These are phyloP conservation scores for Pterocarpus macrocarpus DNA, from an alignment of 306 rosid genomes.

Conservation along the genomic window DNA sequence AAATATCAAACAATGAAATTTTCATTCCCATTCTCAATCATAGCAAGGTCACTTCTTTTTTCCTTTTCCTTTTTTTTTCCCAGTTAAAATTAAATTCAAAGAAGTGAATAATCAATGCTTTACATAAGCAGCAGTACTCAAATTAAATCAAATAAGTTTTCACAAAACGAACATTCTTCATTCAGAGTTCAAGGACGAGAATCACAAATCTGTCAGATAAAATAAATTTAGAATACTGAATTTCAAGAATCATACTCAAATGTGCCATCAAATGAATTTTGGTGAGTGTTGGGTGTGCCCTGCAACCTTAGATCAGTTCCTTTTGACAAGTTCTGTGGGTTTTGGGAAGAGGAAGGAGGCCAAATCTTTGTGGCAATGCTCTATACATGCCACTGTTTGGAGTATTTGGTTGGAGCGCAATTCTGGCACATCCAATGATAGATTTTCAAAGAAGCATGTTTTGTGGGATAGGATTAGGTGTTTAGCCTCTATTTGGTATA, in stretches of 20 bases:
- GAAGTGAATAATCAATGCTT: background rate
- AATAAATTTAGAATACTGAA: background rate
- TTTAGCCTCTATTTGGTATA: too few species aligned
- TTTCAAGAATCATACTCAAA: constrained; percentile 7
- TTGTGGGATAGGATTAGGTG: too few species aligned
- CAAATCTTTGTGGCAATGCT: too few species aligned
- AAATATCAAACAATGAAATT: constrained; percentile 14
- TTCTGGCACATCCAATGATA: too few species aligned
- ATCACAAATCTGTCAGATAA: background rate
- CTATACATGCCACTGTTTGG: too few species aligned
- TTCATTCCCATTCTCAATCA: background rate
- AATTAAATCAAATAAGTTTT: constrained; percentile 20
- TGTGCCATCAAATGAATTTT: background rate
- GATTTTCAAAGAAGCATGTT: too few species aligned
- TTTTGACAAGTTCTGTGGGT: too few species aligned
- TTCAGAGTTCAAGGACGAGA: background rate
- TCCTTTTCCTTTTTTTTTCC: background rate
- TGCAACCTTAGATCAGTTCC: too few species aligned
- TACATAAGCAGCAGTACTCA: background rate
- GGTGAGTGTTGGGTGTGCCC: too few species aligned
- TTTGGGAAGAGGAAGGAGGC: too few species aligned
- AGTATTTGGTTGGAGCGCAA: too few species aligned
- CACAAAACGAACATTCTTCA: background rate
- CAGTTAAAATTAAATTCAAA: background rate
- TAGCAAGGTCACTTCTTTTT: background rate